Conservation (phyloP, 495 filamentous ascomycete species). For the Podospora tetraspora region DNA sequence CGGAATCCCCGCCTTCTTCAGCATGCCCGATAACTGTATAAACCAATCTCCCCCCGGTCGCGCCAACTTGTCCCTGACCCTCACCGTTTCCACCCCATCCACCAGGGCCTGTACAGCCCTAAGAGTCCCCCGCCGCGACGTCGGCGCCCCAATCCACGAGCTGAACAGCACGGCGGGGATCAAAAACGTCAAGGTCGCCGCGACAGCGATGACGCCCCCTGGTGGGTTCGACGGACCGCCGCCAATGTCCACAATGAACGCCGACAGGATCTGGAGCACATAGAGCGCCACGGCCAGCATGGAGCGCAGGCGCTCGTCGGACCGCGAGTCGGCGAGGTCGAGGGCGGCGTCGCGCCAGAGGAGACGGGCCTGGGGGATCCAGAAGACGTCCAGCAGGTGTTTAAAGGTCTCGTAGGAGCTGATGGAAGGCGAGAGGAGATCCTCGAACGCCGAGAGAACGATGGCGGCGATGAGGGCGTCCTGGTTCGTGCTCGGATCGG, state of each 20-base stretch:
- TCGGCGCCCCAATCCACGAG: background rate
- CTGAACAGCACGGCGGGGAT: background rate
- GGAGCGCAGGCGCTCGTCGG: slow-evolving; percentile 4
- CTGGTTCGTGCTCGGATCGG: background rate
- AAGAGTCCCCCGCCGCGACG: background rate
- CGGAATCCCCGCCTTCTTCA: background rate
- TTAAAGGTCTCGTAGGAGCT: background rate
- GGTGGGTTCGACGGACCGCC: background rate
- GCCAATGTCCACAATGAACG: slow-evolving; percentile 1
- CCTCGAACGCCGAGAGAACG: background rate
- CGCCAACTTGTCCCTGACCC: background rate
- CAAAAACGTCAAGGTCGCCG: background rate
- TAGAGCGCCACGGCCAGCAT: slow-evolving; percentile 6
- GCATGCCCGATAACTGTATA: background rate
- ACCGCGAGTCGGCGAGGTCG: slow-evolving; percentile 4
- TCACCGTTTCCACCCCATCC: background rate
- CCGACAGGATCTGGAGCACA: slow-evolving; percentile 3
- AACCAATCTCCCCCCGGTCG: too few relatives aligned
- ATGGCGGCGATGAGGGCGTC: background rate
- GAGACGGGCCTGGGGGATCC: background rate
- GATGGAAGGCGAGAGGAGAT: background rate
- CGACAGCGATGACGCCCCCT: background rate
- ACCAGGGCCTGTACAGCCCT: background rate
- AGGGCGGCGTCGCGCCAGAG: background rate
- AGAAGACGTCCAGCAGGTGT: background rate